phyloP scores from a whole-genome alignment of 768 basidiomycete genomes.

The Asterophora lycoperdoides region DNA sequence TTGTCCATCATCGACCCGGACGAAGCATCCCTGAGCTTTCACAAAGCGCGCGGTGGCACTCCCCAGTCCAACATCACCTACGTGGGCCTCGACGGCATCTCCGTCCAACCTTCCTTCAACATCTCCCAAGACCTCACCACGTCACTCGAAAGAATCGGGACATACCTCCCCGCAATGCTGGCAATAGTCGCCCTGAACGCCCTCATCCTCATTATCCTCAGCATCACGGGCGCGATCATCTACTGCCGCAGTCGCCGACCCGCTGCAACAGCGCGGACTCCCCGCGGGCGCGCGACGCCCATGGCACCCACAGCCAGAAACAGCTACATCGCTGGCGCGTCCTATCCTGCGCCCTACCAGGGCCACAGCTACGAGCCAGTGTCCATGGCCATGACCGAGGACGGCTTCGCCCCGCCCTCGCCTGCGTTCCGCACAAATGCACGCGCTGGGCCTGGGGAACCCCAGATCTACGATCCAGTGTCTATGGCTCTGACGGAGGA shows the following conservation, averaged over 20 bases:
- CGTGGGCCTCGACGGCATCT: constrained; percentile 42
- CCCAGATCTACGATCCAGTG: constrained; percentile 67
- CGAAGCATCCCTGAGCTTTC: constrained; percentile 69
- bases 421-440: constrained; percentile 17
- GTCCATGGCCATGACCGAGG: constrained; percentile 28
- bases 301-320: constrained; percentile 50
- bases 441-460: background rate
- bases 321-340: constrained; percentile 33
- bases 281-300: constrained; percentile 47
- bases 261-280: constrained; percentile 25
- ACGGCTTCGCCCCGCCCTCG: constrained; percentile 11
- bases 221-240: constrained; percentile 47
- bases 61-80: constrained; percentile 68
- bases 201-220: constrained; percentile 56
- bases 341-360: constrained; percentile 12
- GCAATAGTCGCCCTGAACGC: constrained; percentile 77
- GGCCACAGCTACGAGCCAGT: constrained; percentile 64
- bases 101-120: constrained; percentile 42
- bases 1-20: constrained; percentile 66
- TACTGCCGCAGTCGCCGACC: constrained; percentile 46
- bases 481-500: constrained; percentile 62
- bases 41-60: constrained; percentile 58
- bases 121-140: constrained; percentile 55
- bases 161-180: constrained; percentile 68
- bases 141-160: constrained; percentile 59